phyloP scores from a whole-genome alignment of 129 eudicot genomes.

The Artemisia annua region DNA sequence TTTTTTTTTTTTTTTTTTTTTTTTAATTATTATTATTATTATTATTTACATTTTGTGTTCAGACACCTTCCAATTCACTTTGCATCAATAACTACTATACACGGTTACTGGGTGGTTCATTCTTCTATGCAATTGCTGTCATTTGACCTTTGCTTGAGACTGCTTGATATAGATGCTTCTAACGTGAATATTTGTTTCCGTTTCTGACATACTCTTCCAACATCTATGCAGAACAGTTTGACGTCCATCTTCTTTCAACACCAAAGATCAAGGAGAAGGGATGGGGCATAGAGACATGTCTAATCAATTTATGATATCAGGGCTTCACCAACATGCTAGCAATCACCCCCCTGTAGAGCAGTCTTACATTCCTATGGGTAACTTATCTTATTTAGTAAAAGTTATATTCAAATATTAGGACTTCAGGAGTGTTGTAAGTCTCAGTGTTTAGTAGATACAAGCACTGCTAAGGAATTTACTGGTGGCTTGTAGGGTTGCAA shows the following conservation, averaged over 20 bases:
- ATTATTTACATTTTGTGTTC: no score
- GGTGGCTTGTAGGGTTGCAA: background rate
- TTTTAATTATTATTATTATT: no score
- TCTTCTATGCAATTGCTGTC: slow-evolving; percentile 16
- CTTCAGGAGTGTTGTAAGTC: background rate
- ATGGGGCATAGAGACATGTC: slow-evolving; percentile 43
- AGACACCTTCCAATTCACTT: background rate
- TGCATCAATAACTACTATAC: background rate
- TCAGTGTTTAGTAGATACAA: slow-evolving; percentile 5
- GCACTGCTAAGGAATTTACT: background rate
- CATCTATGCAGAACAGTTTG: slow-evolving; percentile 21
- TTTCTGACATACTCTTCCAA: slow-evolving; percentile 7
- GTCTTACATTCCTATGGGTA: slow-evolving; percentile 34
- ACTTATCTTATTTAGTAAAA: background rate
- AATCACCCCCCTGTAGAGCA: slow-evolving; percentile 28
- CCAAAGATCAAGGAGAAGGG: slow-evolving; percentile 1
- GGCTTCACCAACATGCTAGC: slow-evolving; percentile 20
- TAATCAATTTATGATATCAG: slow-evolving; percentile 20
- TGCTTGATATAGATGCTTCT: slow-evolving; percentile 13
- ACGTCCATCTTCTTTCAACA: background rate
- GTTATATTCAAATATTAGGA: background rate
- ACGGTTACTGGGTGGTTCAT: background rate
- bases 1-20: background rate
- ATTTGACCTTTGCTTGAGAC: background rate
- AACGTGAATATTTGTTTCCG: background rate